phyloP scores from a whole-genome alignment of 345 rosid genomes.

The Syzygium aqueum region DNA sequence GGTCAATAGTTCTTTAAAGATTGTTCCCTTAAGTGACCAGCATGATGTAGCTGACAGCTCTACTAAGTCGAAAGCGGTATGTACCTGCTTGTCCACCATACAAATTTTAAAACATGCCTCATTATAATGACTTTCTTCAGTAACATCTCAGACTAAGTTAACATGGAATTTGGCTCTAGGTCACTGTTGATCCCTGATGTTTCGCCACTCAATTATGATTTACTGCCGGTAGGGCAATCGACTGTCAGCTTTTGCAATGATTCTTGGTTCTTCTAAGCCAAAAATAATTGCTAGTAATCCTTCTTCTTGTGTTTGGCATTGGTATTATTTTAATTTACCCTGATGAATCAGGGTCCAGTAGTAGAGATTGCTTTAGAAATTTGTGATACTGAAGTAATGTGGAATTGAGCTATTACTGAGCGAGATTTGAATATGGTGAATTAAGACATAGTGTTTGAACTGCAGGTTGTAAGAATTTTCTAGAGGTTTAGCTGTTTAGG shows the following conservation, averaged over 20 bases:
- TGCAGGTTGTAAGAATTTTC: not conserved
- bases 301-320: not conserved
- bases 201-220: not conserved
- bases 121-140: not conserved
- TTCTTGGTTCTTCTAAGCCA: not conserved
- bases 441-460: not conserved
- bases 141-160: not conserved
- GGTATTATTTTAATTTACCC: not conserved
- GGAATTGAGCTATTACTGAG: not conserved
- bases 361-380: not conserved
- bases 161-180: not conserved
- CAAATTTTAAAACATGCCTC: not conserved
- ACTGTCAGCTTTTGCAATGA: not conserved
- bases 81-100: not conserved
- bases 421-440: not conserved
- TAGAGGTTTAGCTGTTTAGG: not conserved
- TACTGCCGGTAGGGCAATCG: not conserved
- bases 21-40: not conserved
- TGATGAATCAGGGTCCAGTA: not conserved
- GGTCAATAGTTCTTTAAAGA: conserved; percentile 15
- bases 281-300: not conserved
- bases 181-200: not conserved
- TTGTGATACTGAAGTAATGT: not conserved
- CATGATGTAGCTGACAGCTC: not conserved
- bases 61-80: not conserved